Base-by-base conservation (phyloP, 176 grass and related monocot genomes). In the Metroxylon sagu region DNA sequence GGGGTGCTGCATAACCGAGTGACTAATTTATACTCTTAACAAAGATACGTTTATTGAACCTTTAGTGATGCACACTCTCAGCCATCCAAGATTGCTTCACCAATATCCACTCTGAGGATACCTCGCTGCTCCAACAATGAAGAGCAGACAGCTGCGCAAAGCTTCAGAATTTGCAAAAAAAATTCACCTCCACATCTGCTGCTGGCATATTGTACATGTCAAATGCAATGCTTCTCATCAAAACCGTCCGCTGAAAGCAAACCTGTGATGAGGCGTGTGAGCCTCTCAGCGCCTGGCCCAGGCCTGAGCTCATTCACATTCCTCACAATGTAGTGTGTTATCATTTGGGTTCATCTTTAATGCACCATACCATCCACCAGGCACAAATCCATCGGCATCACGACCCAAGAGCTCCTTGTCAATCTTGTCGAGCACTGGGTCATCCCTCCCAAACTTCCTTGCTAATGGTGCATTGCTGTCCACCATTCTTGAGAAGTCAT, bases 381-480 rank as follows among this genome's bases (percentile, higher is more conserved):
- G 58, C 35, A 48, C 64, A 50, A 52, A 67, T n/a, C 56, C 61
- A 35, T 76, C 73, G 25, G 23, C 29, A 25, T 60, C 27, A 10
- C 58, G 53, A 16, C 67, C 35, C 58, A 78, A 71, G 28, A 71
- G 57, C 21, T 71, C 75, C 29, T 52, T 70, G 59, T 78, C 75
- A 29, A 78, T 78, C 60, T 60, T 66, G 70, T 79, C 68, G 28
- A 79, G 63, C 6, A 57, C 68, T 1, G 35, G 30, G 31, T 71
- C 61, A 16, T 72, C 61, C 43, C 19, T 71, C 1, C 26, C 26
- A 31, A 79, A 71, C 52, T 65, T 70, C 23, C 48, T 29, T 29
- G 56, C 76, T 59, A 79, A 79, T 14, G 76, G 76, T 16, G 76
- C 68, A 17, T 68, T 68, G 18, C 68, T 79, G 23, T 66, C 51